Percentiles rank a stretch among this genome's conserved stretches.
These are phyloP conservation scores for Yarrowia yakushimensis DNA, from an alignment of 805 yeast genomes.

Conservation along the genomic window DNA sequence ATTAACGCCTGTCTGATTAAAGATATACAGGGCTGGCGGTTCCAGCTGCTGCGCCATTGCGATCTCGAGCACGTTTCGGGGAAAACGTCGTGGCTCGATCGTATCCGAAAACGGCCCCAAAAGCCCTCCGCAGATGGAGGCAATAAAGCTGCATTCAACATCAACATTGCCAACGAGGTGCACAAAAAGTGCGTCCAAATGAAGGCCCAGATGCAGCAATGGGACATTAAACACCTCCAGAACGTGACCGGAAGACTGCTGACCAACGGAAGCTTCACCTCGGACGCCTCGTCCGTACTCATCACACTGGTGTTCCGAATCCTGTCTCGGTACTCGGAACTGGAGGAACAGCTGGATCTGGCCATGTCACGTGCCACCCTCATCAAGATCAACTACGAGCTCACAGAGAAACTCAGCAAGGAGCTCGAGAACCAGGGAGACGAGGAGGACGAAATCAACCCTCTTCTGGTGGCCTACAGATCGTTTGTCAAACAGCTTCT, in stretches of 20 bases:
- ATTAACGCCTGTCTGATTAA: constrained; percentile 30
- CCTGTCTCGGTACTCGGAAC: constrained; percentile 29
- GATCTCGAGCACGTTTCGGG: constrained; percentile 32
- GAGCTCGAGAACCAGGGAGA: constrained; percentile 1
- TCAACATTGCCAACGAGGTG: constrained; percentile 18
- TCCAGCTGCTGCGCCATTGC: constrained; percentile 32
- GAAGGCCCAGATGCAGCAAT: constrained; percentile 29
- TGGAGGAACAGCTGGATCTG: constrained; percentile 34
- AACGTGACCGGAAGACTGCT: constrained; percentile 31
- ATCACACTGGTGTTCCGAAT: constrained; percentile 36
- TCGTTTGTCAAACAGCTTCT: constrained; percentile 31
- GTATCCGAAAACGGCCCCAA: neutral
- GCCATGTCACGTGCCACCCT: constrained; percentile 36
- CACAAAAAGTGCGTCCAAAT: neutral
- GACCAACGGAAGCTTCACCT: constrained; percentile 20
- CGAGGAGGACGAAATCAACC: constrained; percentile 15
- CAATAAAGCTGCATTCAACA: constrained; percentile 9
- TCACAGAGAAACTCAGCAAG: constrained; percentile 27
- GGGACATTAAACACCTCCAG: constrained; percentile 35
- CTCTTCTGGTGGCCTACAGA: constrained; percentile 30
- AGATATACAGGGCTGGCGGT: constrained; percentile 37
- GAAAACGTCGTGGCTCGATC: constrained; percentile 11
- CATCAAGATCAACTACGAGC: constrained; percentile 36
- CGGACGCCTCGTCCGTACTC: constrained; percentile 36
- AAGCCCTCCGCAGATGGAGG: constrained; percentile 30